Conservation (phyloP, 345 rosid genomes). For the Combretum micranthum region DNA sequence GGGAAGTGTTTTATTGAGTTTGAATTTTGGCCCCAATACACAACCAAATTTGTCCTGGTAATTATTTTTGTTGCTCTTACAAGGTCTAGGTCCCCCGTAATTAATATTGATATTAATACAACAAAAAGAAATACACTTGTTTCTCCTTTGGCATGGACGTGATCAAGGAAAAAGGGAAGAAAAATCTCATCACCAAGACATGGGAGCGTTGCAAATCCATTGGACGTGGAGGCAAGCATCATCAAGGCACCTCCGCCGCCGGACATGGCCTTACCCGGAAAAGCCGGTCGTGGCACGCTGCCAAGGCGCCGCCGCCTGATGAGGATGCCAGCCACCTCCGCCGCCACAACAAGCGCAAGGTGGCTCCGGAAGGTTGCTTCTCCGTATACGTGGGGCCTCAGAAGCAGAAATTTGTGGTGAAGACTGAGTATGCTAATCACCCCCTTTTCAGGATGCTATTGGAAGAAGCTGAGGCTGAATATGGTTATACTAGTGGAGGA, state of each 20-base stretch:
- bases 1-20: no score
- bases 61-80: no score
- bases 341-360: constrained; percentile 11
- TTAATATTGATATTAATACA: not conserved
- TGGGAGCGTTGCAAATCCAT: constrained; percentile 48
- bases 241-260: not conserved
- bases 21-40: no score
- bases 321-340: constrained; percentile 31
- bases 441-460: constrained; percentile 49
- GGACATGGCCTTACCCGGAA: constrained; percentile 9
- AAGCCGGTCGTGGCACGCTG: constrained; percentile 30
- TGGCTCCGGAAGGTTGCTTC: constrained; percentile 57
- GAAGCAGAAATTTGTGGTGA: constrained; percentile 49
- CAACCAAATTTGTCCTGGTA: no score
- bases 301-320: constrained; percentile 1
- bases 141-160: constrained; percentile 14
- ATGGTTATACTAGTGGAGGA: constrained; percentile 47
- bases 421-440: constrained; percentile 50
- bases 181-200: constrained; percentile 32
- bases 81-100: no score
- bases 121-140: not conserved
- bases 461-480: constrained; percentile 67
- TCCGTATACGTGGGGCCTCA: constrained; percentile 57
- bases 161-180: constrained; percentile 14
- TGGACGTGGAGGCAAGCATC: constrained; percentile 14